A percentile compares a stretch with the other conserved stretches of the same genome.
phyloP scores from a whole-genome alignment of 2,329 filamentous ascomycete species.

The Aspergillus terreus region DNA sequence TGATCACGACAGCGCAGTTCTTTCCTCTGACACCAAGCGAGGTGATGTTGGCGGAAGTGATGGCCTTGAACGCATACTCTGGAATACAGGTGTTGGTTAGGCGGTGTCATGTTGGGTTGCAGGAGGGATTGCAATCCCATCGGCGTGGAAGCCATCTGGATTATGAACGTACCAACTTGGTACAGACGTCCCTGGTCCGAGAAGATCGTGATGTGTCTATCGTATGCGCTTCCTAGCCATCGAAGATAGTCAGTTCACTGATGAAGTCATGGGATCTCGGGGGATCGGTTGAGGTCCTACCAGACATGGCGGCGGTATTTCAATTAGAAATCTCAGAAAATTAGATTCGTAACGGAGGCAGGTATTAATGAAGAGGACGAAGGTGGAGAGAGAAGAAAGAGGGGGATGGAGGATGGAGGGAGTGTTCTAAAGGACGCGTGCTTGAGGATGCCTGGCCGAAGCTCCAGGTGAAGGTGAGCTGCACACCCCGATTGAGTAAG shows the following conservation, averaged over 20 bases:
- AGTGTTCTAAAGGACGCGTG: slow-evolving; percentile 27
- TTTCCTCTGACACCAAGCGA: slow-evolving; percentile 94
- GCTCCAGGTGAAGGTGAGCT: slow-evolving; percentile 23
- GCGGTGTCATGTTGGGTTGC: slow-evolving; percentile 15
- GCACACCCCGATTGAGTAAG: slow-evolving; percentile 24
- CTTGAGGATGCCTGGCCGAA: slow-evolving; percentile 34
- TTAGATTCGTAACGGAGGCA: slow-evolving; percentile 5
- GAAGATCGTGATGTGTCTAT: slow-evolving; percentile 99
- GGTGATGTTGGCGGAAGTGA: slow-evolving; percentile 98
- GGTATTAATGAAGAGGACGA: slow-evolving; percentile 4
- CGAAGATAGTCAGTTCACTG: slow-evolving; percentile 24
- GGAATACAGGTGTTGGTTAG: slow-evolving; percentile 30
- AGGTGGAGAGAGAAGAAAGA: slow-evolving; percentile 14
- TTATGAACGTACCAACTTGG: slow-evolving; percentile 75
- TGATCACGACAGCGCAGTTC: slow-evolving; percentile 93
- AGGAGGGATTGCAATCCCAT: not conserved
- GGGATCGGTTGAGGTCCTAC: slow-evolving; percentile 23
- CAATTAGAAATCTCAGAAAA: slow-evolving; percentile 12
- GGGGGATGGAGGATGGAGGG: slow-evolving; percentile 20
- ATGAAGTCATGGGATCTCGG: slow-evolving; percentile 26
- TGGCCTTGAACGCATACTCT: slow-evolving; percentile 99
- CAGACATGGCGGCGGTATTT: slow-evolving; percentile 39
- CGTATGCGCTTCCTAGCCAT: slow-evolving; percentile 73
- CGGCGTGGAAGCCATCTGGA: not conserved
- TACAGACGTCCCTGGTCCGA: slow-evolving; percentile 97